These are phyloP conservation scores for Solanum bulbocastanum DNA, from an alignment of 257 asterid genomes.

Conservation along the genomic window DNA sequence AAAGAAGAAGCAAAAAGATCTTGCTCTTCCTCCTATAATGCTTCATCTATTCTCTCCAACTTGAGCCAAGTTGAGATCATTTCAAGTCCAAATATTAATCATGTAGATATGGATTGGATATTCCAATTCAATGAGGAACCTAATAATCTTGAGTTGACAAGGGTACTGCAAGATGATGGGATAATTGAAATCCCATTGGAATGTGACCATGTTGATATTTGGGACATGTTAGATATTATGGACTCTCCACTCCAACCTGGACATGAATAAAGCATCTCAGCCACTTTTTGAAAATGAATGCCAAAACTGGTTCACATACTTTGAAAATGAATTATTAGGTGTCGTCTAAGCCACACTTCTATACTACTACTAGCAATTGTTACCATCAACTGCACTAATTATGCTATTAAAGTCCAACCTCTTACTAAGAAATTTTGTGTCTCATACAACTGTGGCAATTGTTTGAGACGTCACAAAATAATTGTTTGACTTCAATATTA, in stretches of 20 bases:
- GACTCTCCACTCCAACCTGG: neutral
- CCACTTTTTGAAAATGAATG: slow-evolving; percentile 4
- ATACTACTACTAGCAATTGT: neutral
- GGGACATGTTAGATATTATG: slow-evolving; percentile 27
- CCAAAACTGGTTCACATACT: slow-evolving; percentile 33
- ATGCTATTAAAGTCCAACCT: neutral
- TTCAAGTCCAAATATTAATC: neutral
- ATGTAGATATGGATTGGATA: neutral
- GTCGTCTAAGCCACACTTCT: slow-evolving; percentile 1
- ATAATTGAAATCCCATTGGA: slow-evolving; percentile 27
- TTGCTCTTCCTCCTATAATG: slow-evolving; percentile 4
- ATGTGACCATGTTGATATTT: slow-evolving; percentile 19
- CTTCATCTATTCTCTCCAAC: slow-evolving; percentile 6
- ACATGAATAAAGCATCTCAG: neutral
- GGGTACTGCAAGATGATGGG: neutral
- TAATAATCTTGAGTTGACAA: too few relatives aligned
- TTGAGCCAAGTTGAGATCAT: neutral
- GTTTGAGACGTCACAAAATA: neutral
- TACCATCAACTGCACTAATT: neutral
- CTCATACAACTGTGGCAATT: neutral
- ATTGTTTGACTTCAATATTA: neutral
- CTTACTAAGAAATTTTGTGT: neutral
- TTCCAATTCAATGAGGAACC: neutral
- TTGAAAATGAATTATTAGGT: slow-evolving; percentile 56
- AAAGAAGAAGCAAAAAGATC: neutral